Conservation (phyloP, 352 stramenopile genomes). For the Phytophthora uliginosa region DNA sequence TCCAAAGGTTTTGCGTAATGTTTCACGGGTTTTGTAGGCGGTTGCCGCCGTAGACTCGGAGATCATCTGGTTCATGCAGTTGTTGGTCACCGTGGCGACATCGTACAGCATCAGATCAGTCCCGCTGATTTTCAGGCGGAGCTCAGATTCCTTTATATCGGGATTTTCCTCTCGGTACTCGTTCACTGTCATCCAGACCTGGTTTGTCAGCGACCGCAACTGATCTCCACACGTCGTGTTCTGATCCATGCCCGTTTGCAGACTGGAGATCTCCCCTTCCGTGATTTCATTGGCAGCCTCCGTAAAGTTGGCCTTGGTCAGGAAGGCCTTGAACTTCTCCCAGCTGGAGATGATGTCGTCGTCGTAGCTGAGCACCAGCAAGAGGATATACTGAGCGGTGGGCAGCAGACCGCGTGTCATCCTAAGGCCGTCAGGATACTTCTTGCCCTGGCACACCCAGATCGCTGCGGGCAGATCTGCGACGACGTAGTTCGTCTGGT, state of each 20-base stretch:
- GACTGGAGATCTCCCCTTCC: slow-evolving; percentile 30
- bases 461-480: slow-evolving; percentile 62
- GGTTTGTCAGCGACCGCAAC: slow-evolving; percentile 48
- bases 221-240: slow-evolving; percentile 55
- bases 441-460: slow-evolving; percentile 50
- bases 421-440: too few relatives aligned
- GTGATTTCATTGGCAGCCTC: slow-evolving; percentile 37
- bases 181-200: slow-evolving; percentile 47
- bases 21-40: slow-evolving; percentile 49
- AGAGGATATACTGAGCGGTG: slow-evolving; percentile 38
- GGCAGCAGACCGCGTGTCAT: too few relatives aligned
- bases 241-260: slow-evolving; percentile 45
- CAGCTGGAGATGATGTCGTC: slow-evolving; percentile 41
- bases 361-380: slow-evolving; percentile 36
- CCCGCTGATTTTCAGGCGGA: slow-evolving; percentile 51
- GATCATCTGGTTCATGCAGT: slow-evolving; percentile 50
- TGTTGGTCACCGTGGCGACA: slow-evolving; percentile 52
- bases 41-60: slow-evolving; percentile 22
- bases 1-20: slow-evolving; percentile 55
- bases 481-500: slow-evolving; percentile 67
- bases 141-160: too few relatives aligned
- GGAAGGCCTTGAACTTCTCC: slow-evolving; percentile 45
- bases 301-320: slow-evolving; percentile 36
- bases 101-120: slow-evolving; percentile 61
- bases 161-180: slow-evolving; percentile 40